Evolutionary conservation across 495 filamentous ascomycete species (phyloP).

Genomic region (Aspergillus olivimuriae): DNA sequence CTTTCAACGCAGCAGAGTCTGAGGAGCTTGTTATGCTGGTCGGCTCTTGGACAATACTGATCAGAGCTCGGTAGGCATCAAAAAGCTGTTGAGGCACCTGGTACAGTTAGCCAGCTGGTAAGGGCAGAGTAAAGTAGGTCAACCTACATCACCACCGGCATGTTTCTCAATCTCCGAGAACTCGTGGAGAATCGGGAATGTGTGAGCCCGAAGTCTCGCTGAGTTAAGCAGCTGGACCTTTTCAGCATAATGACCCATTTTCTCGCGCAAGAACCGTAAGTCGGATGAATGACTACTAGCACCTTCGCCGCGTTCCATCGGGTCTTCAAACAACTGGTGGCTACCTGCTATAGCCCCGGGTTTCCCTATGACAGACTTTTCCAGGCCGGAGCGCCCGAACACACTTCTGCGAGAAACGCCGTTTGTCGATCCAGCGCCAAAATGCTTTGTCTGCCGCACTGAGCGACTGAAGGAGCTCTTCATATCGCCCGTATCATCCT

Average conservation of each 20-base stretch:
- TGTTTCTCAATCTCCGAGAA: constrained; percentile 65
- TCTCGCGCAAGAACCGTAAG: constrained; percentile 68
- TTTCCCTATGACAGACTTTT: constrained; percentile 78
- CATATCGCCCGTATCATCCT: constrained; percentile 36
- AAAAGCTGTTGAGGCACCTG: constrained; percentile 60
- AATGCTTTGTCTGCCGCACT: constrained; percentile 34
- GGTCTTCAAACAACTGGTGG: constrained; percentile 59
- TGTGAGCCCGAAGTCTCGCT: constrained; percentile 55
- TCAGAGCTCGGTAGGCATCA: constrained; percentile 72
- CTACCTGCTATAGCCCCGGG: constrained; percentile 52
- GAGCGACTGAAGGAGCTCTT: constrained; percentile 57
- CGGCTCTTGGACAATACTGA: constrained; percentile 64
- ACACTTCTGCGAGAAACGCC: constrained; percentile 49
- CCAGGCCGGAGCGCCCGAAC: constrained; percentile 65
- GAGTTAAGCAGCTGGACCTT: constrained; percentile 72
- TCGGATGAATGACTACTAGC: constrained; percentile 47
- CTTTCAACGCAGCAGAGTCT: constrained; percentile 51
- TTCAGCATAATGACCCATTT: constrained; percentile 69
- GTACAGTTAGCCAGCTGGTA: constrained; percentile 11
- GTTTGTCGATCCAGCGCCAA: constrained; percentile 18
- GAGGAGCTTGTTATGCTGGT: constrained; percentile 44
- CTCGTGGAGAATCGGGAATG: constrained; percentile 63
- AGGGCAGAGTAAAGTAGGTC: not conserved
- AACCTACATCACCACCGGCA: constrained; percentile 56
- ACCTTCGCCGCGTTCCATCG: constrained; percentile 46